Conservation (phyloP, 2,329 filamentous ascomycete species). For the Rhexocercosporidium sp. region DNA sequence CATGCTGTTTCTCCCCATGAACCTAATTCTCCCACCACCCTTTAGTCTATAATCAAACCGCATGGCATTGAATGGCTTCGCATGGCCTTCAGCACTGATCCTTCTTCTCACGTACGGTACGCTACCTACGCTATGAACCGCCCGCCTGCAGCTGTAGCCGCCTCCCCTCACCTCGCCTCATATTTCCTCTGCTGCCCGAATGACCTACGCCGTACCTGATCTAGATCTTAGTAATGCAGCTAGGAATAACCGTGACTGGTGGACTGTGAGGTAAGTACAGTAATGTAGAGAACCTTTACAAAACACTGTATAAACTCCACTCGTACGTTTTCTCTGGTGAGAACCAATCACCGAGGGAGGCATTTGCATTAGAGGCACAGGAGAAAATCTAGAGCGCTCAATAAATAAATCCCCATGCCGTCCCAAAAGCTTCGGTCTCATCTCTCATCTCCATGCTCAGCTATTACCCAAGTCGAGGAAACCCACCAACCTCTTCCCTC, state of each 20-base stretch:
- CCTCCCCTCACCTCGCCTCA: background rate
- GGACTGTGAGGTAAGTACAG: no score
- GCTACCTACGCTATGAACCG: no score
- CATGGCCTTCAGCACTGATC: background rate
- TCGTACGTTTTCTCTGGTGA: no score
- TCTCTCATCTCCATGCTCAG: background rate
- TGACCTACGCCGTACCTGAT: background rate
- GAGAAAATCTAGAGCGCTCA: no score
- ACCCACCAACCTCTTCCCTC: background rate
- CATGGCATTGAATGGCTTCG: background rate
- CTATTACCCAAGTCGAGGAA: no score
- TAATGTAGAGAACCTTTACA: no score
- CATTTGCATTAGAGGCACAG: no score
- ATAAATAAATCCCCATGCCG: background rate
- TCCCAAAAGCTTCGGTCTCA: background rate
- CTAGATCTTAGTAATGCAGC: background rate
- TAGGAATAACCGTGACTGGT: background rate
- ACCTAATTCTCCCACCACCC: background rate
- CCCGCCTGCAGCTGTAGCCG: background rate
- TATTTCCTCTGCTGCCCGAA: background rate
- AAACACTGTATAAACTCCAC: no score
- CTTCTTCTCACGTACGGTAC: no score
- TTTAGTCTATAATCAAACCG: background rate
- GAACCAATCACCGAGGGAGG: no score
- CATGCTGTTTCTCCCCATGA: background rate